Evolutionary conservation across 306 rosid species (phyloP).

Genomic region (Erythrophleum fordii): DNA sequence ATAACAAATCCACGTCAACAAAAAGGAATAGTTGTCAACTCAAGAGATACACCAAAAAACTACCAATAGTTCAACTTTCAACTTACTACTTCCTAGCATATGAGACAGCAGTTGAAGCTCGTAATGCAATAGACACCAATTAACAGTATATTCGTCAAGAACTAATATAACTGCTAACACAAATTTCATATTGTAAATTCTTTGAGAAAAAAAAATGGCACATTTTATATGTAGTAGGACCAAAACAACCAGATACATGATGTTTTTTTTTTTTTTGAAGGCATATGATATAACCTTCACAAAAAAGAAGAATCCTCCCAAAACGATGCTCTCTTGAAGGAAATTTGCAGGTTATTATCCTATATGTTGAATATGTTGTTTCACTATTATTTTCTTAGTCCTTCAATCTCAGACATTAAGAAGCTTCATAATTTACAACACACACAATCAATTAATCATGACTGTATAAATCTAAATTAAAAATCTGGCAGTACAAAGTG

Average conservation of each 20-base stretch:
- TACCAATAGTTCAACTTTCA: slow-evolving; percentile 1
- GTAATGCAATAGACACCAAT: slow-evolving; percentile 7
- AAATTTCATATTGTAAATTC: slow-evolving; percentile 1
- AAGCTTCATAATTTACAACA: background rate
- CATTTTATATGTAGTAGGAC: slow-evolving; percentile 12
- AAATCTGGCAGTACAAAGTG: slow-evolving; percentile 16
- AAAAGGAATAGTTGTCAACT: slow-evolving; percentile 34
- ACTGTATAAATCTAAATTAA: slow-evolving; percentile 9
- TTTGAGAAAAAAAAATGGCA: background rate
- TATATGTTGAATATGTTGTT: slow-evolving; percentile 10
- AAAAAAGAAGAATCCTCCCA: slow-evolving; percentile 26
- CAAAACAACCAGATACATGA: background rate
- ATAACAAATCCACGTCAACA: slow-evolving; percentile 30
- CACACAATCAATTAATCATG: background rate
- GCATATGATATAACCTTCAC: slow-evolving; percentile 16
- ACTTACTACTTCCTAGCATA: slow-evolving; percentile 24
- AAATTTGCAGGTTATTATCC: background rate
- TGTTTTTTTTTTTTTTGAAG: slow-evolving; percentile 1
- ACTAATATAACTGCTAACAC: background rate
- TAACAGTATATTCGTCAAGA: slow-evolving; percentile 4
- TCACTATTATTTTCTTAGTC: background rate
- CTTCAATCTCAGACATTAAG: background rate
- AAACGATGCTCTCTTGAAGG: slow-evolving; percentile 18
- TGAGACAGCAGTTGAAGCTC: slow-evolving; percentile 16
- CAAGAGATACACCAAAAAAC: slow-evolving; percentile 27